phyloP scores from a whole-genome alignment of 768 basidiomycete species.

The Lactarius pseudohatsudake region DNA sequence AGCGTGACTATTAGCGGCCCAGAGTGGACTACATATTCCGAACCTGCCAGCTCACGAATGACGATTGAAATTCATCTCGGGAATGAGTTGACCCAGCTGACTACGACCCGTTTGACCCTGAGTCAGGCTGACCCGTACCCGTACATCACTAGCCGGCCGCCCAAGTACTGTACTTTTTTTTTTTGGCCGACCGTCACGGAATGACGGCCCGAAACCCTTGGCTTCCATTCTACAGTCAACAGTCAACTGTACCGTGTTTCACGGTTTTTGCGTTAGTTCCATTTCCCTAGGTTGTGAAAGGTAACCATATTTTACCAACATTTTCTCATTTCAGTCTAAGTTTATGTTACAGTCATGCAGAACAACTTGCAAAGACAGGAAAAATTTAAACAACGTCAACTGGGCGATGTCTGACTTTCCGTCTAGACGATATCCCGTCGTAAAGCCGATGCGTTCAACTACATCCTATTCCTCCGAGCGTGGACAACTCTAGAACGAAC shows the following conservation, averaged over 20 bases:
- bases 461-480: neutral
- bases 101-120: too few species aligned
- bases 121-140: too few species aligned
- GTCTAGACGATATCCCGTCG: neutral
- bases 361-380: neutral
- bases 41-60: neutral
- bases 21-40: neutral
- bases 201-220: too few species aligned
- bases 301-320: neutral
- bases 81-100: neutral
- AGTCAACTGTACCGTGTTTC: neutral
- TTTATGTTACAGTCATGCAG: neutral
- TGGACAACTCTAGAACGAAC: neutral
- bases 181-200: too few species aligned
- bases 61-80: neutral
- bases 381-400: too few species aligned
- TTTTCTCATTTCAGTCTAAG: neutral
- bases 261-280: neutral
- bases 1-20: neutral
- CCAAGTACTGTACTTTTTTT: too few species aligned
- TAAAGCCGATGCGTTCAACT: neutral
- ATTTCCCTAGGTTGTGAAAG: neutral
- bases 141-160: too few species aligned
- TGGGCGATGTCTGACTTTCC: neutral
- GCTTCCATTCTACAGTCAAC: neutral